Percentiles rank a stretch among this genome's conserved stretches.
Evolutionary conservation across 179 eudicot species (phyloP).

Genomic region (Actinidia polygama): DNA sequence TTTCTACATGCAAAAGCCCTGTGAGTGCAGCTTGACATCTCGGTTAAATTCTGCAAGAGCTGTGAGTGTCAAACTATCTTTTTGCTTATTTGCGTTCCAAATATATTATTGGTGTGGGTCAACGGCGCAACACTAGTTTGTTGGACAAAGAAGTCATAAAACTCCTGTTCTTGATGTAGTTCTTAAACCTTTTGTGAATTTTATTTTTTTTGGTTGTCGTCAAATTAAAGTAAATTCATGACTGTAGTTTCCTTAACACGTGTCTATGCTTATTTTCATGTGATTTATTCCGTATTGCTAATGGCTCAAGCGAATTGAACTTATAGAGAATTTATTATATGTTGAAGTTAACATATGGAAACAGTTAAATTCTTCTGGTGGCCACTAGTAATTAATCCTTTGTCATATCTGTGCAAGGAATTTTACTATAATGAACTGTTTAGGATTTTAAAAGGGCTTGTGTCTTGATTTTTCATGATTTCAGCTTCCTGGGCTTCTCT

Average conservation of each 20-base stretch:
- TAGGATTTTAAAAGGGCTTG: too few relatives aligned
- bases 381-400: too few relatives aligned
- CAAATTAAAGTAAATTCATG: too few relatives aligned
- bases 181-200: neutral
- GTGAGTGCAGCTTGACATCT: conserved; percentile 92
- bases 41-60: conserved; percentile 79
- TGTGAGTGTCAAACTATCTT: conserved; percentile 51
- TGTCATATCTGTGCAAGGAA: too few relatives aligned
- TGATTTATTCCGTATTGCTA: too few relatives aligned
- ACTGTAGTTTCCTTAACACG: too few relatives aligned
- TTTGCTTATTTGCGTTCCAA: neutral
- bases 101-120: neutral
- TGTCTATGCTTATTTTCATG: too few relatives aligned
- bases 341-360: too few relatives aligned
- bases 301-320: too few relatives aligned
- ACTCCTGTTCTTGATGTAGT: neutral
- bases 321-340: too few relatives aligned
- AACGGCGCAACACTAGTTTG: neutral
- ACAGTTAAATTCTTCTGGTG: too few relatives aligned
- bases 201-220: neutral
- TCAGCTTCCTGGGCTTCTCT: conserved; percentile 92
- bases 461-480: conserved; percentile 23
- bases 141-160: neutral
- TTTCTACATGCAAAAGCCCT: conserved; percentile 80
- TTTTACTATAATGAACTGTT: too few relatives aligned